Evolutionary conservation across 1,284 basidiomycete species (phyloP).

Genomic region (Naganishia cerealis): DNA sequence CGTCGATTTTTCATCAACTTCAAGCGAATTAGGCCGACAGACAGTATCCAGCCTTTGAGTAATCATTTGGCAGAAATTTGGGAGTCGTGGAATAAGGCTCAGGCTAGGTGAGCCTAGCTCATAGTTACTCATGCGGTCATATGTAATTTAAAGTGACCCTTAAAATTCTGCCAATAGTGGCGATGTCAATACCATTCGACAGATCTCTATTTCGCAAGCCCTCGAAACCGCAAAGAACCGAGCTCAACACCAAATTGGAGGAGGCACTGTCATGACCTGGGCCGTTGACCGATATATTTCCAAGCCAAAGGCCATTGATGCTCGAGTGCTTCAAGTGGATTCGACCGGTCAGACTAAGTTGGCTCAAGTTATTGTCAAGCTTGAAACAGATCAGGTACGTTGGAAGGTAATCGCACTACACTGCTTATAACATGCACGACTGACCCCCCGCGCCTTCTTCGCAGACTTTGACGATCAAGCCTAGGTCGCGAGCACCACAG

Average conservation of each 20-base stretch:
- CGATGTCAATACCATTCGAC: conserved; percentile 16
- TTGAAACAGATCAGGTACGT: conserved; percentile 22
- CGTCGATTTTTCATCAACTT: conserved; percentile 10
- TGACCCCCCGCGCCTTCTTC: not conserved
- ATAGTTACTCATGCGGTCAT: too few relatives aligned
- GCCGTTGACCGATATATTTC: conserved; percentile 12
- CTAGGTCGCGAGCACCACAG: conserved; percentile 18
- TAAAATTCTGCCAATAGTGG: not conserved
- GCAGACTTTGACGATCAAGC: conserved; percentile 25
- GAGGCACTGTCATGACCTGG: conserved; percentile 25
- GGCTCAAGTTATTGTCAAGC: conserved; percentile 22
- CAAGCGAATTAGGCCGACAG: conserved; percentile 14
- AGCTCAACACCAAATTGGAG: conserved; percentile 20
- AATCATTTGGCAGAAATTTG: conserved; percentile 23
- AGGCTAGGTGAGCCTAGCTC: conserved; percentile 9
- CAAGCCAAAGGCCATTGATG: conserved; percentile 22
- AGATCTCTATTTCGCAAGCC: conserved; percentile 18
- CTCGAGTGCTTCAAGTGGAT: conserved; percentile 19
- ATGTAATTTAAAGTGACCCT: not conserved
- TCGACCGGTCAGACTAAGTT: conserved; percentile 15
- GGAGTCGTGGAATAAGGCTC: conserved; percentile 27
- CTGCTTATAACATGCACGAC: not conserved
- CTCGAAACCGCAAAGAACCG: conserved; percentile 19
- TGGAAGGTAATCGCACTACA: not conserved
- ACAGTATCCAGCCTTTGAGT: conserved; percentile 20